phyloP scores from a whole-genome alignment of 2,329 filamentous ascomycete genomes.

The Fusarium metavorans region DNA sequence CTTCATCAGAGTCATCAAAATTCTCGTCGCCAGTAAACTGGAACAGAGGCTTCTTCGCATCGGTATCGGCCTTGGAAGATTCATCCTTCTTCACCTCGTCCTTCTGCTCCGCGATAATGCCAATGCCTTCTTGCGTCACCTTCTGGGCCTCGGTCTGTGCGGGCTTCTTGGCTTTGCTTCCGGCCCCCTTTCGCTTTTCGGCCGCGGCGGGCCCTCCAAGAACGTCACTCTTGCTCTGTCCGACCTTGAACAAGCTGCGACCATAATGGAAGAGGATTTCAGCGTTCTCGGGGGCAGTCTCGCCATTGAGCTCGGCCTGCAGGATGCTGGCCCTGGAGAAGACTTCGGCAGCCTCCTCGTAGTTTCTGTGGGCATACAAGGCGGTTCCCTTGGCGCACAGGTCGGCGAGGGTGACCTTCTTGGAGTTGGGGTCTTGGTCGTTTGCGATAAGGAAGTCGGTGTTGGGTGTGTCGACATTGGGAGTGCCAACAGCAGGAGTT shows the following conservation, averaged over 20 bases:
- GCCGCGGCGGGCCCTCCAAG: constrained; percentile 82
- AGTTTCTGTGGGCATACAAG: constrained; percentile 91
- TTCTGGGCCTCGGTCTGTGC: constrained; percentile 55
- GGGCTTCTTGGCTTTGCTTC: constrained; percentile 53
- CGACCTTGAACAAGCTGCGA: constrained; percentile 92
- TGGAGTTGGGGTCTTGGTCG: constrained; percentile 61
- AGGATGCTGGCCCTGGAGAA: constrained; percentile 91
- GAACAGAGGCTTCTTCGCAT: constrained; percentile 80
- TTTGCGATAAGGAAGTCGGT: constrained; percentile 43
- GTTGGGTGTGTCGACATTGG: constrained; percentile 35
- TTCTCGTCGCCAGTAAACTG: constrained; percentile 96
- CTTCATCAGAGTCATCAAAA: constrained; percentile 85
- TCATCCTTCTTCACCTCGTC: constrained; percentile 56
- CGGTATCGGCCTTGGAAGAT: constrained; percentile 50
- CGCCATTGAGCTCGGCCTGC: constrained; percentile 91
- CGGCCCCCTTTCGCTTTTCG: constrained; percentile 58
- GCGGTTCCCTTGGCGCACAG: constrained; percentile 84
- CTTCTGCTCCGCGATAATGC: constrained; percentile 58
- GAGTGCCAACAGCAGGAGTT: constrained; percentile 28
- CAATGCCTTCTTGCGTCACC: constrained; percentile 60
- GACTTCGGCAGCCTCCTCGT: constrained; percentile 84
- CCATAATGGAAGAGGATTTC: constrained; percentile 96
- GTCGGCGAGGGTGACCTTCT: constrained; percentile 78
- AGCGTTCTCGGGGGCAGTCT: constrained; percentile 89
- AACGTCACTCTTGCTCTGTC: constrained; percentile 93